Conservation (phyloP, 208 protist species). For the Leishmania guyanensis region DNA sequence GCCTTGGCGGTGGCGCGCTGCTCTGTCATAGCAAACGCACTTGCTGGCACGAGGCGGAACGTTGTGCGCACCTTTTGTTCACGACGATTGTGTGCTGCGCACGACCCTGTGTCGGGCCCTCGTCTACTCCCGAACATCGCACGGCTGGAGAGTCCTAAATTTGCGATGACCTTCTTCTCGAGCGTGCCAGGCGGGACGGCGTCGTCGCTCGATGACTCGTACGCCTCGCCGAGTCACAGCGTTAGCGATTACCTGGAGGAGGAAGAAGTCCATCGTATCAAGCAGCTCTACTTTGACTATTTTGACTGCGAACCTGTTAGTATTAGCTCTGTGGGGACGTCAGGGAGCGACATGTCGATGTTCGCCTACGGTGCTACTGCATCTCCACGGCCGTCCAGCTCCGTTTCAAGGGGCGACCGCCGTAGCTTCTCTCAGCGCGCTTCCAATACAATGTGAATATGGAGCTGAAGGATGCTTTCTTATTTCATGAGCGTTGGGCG, state of each 20-base stretch:
- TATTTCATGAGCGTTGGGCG: neutral
- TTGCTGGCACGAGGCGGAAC: slow-evolving; percentile 71
- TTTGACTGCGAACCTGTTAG: slow-evolving; percentile 83
- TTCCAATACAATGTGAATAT: slow-evolving; percentile 29
- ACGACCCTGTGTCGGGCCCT: neutral
- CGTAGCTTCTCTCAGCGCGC: slow-evolving; percentile 27
- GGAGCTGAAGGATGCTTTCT: neutral
- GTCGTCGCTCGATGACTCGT: slow-evolving; percentile 9
- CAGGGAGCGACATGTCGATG: slow-evolving; percentile 16
- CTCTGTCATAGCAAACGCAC: slow-evolving; percentile 71
- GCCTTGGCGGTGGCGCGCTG: slow-evolving; percentile 67
- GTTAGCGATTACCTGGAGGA: slow-evolving; percentile 62
- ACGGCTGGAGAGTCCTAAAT: slow-evolving; percentile 8
- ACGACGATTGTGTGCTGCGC: slow-evolving; percentile 24
- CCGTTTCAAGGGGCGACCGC: slow-evolving; percentile 10
- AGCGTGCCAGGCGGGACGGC: neutral
- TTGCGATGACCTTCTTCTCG: slow-evolving; percentile 21
- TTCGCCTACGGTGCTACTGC: neutral
- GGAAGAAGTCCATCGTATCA: slow-evolving; percentile 66
- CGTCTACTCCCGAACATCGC: neutral
- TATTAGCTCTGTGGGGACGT: slow-evolving; percentile 22
- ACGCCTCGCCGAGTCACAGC: slow-evolving; percentile 18
- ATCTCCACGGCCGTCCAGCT: slow-evolving; percentile 11
- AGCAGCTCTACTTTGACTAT: slow-evolving; percentile 91
- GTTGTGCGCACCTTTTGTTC: slow-evolving; percentile 65